Conservation (phyloP, 1,284 basidiomycete genomes). For the Lentinula novae-zelandiae region DNA sequence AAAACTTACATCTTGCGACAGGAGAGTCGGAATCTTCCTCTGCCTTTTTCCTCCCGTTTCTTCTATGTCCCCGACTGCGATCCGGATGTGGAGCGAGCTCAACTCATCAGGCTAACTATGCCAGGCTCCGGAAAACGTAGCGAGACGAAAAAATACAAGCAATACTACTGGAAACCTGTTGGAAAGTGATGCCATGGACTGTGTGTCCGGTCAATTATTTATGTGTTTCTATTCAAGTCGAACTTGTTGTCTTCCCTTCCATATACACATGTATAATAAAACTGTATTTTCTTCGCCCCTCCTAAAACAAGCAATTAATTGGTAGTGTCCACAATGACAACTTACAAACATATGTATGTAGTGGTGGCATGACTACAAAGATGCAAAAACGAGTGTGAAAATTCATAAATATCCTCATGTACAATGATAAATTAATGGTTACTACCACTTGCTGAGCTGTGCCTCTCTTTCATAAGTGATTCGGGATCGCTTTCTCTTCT, state of each 20-base stretch:
- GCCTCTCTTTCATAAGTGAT: constrained; percentile 2
- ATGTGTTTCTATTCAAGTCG: not conserved
- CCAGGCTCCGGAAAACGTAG: constrained; percentile 66
- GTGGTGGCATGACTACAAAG: too few relatives aligned
- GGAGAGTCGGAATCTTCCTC: constrained; percentile 47
- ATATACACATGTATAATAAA: not conserved
- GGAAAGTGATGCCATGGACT: constrained; percentile 29
- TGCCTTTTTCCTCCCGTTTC: constrained; percentile 64
- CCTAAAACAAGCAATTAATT: not conserved
- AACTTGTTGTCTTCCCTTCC: not conserved
- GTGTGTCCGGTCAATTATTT: not conserved
- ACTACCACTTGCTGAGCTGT: not conserved
- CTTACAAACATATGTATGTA: too few relatives aligned
- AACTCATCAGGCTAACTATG: constrained; percentile 65
- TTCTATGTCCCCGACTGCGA: constrained; percentile 74
- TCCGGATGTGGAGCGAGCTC: constrained; percentile 63
- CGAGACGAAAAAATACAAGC: constrained; percentile 76
- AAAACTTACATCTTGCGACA: constrained; percentile 20
- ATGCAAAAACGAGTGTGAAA: not conserved
- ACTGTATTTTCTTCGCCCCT: not conserved
- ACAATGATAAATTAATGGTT: not conserved
- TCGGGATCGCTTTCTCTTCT: not conserved
- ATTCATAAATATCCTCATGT: not conserved
- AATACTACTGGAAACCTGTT: constrained; percentile 74
- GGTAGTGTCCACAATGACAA: too few relatives aligned